Percentiles rank a stretch among this genome's conserved stretches.
These are phyloP conservation scores for Monosporozyma siamensis DNA, from an alignment of 805 yeast genomes.

Conservation along the genomic window DNA sequence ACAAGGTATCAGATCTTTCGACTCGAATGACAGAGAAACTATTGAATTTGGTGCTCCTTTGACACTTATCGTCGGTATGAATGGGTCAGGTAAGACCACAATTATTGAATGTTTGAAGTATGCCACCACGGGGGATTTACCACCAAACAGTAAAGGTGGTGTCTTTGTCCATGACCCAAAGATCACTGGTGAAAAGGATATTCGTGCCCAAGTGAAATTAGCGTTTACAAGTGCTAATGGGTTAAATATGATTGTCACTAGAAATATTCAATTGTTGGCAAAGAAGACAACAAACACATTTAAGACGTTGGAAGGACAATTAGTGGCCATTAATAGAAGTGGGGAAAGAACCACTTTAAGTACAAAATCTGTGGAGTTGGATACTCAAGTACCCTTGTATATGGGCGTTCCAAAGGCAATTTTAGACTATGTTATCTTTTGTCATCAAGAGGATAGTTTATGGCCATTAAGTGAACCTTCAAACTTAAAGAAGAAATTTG, in stretches of 20 bases:
- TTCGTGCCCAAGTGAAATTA: slow-evolving; percentile 82
- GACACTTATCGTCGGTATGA: slow-evolving; percentile 89
- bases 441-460: slow-evolving; percentile 93
- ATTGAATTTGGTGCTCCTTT: slow-evolving; percentile 85
- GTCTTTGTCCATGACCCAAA: slow-evolving; percentile 94
- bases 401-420: slow-evolving; percentile 85
- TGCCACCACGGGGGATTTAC: slow-evolving; percentile 91
- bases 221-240: slow-evolving; percentile 72
- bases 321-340: slow-evolving; percentile 47
- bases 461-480: slow-evolving; percentile 97
- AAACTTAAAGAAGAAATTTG: slow-evolving; percentile 79
- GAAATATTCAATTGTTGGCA: slow-evolving; percentile 67
- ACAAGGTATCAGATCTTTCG: slow-evolving; percentile 86
- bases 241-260: slow-evolving; percentile 72
- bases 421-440: slow-evolving; percentile 84
- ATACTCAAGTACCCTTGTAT: slow-evolving; percentile 66
- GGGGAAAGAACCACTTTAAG: slow-evolving; percentile 70
- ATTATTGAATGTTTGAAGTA: slow-evolving; percentile 89
- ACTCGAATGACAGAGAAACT: slow-evolving; percentile 72
- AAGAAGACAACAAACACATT: slow-evolving; percentile 61
- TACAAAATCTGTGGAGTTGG: slow-evolving; percentile 77
- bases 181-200: slow-evolving; percentile 62
- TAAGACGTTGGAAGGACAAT: slow-evolving; percentile 86
- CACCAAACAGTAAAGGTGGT: slow-evolving; percentile 93
- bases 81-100: slow-evolving; percentile 95